Base-by-base conservation (phyloP, 805 yeast species). In the Myxozyma neglecta region DNA sequence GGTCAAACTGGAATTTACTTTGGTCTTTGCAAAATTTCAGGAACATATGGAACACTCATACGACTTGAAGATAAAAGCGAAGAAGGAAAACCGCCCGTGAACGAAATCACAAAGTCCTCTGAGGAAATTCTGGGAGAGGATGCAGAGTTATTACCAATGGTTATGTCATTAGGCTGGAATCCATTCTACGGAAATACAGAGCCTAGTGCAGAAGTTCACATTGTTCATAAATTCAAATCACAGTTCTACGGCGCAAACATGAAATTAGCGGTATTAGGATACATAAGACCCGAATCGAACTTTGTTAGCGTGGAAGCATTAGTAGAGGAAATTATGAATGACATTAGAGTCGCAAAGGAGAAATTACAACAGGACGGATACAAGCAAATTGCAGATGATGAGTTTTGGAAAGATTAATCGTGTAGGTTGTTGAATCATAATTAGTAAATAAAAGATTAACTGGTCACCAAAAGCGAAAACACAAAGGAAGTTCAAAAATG, bases 91-190 rank as follows among this genome's bases (percentile, higher is more conserved):
- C 61, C 64, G 18, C 57, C 60, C 40, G 71, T 72, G 32, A 86
- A 85, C 14, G 80, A 76, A 42, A 83, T 87, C 71, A 87, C 84
- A 60, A 84, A 82, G 70, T 97, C 97, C 0, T 66, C 73, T 6
- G 69, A 74, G 9, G 75, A 91, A 51, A 36, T 59, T n/a, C 34
- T 56, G 0, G 72, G 0, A 11, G 70, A 68, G 2, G 82, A 80
- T 45, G 54, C 51, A 7, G 18, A 9, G 6, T 80, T 80, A 1
- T 77, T 85, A 32, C 97, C 97, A 0, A 90, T 91, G 86, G 99
- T 94, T 8, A 87, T 93, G 89, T 89, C 97, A 8, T 81, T 94
- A 18, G 99, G 99, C 0, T 90, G 91, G 89, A 94, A 94, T 72
- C 98, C 99, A 43, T 93, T 87, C 72, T 94, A 85, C 76, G 82